Evolutionary conservation across 2,329 filamentous ascomycete species (phyloP).

Genomic region (Botrytis byssoidea): DNA sequence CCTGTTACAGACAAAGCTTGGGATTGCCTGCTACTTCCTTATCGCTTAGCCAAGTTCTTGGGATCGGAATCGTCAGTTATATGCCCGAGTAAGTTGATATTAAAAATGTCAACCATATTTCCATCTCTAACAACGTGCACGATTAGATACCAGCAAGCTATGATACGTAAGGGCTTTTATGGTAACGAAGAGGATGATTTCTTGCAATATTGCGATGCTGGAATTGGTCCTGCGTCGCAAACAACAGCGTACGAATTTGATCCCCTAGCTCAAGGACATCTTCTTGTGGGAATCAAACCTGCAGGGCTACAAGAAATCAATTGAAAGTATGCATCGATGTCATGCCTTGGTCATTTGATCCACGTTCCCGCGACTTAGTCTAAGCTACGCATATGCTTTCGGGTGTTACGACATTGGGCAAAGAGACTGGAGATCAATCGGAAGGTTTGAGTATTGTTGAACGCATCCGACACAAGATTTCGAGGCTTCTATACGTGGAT

Average conservation of each 20-base stretch:
- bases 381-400: neutral
- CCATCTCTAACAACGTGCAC: neutral
- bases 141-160: neutral
- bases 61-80: neutral
- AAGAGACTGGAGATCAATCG: neutral
- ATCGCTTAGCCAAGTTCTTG: neutral
- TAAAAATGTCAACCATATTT: neutral
- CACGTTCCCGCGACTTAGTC: neutral
- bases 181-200: neutral
- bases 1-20: neutral
- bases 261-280: neutral
- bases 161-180: neutral
- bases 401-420: neutral
- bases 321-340: neutral
- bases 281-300: neutral
- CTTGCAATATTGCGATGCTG: neutral
- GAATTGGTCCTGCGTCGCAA: neutral
- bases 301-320: neutral
- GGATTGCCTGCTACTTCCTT: neutral
- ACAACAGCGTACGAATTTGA: neutral
- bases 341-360: neutral
- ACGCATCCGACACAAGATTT: neutral
- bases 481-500: neutral
- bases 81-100: neutral
- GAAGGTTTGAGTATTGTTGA: neutral